Conservation (phyloP, 129 eudicot species). For the Flaveria sonorensis region DNA sequence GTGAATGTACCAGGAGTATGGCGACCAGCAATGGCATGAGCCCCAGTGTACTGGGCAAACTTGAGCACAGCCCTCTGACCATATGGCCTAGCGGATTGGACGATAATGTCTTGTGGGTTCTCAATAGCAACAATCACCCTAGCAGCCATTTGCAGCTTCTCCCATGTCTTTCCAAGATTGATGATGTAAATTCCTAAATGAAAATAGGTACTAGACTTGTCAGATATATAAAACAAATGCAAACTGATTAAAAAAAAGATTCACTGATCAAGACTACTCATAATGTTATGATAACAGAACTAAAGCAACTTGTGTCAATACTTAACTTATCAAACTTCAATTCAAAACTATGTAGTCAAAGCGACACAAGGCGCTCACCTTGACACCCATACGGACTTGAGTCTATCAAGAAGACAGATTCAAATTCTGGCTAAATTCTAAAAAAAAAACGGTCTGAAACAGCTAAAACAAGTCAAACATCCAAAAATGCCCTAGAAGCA, state of each 20-base stretch:
- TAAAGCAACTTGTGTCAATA: background rate
- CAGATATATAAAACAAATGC: background rate
- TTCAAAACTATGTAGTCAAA: background rate
- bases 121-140: slow-evolving; percentile 79
- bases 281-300: background rate
- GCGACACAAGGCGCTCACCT: too few species aligned
- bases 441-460: too few species aligned
- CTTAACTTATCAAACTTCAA: background rate
- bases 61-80: slow-evolving; percentile 80
- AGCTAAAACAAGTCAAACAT: too few species aligned
- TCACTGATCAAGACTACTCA: background rate
- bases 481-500: too few species aligned
- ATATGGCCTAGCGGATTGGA: slow-evolving; percentile 84
- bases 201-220: background rate
- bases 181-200: slow-evolving; percentile 57
- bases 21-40: slow-evolving; percentile 70
- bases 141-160: slow-evolving; percentile 79
- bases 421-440: too few species aligned
- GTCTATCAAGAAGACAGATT: too few species aligned
- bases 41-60: slow-evolving; percentile 72
- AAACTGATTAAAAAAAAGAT: background rate
- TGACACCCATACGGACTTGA: too few species aligned
- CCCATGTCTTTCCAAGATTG: slow-evolving; percentile 75
- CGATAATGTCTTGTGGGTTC: slow-evolving; percentile 80
- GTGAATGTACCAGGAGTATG: slow-evolving; percentile 85